Percentiles rank a stretch among this genome's conserved stretches.
Evolutionary conservation across 768 basidiomycete genomes (phyloP).

Genomic region (Lactarius vividus): DNA sequence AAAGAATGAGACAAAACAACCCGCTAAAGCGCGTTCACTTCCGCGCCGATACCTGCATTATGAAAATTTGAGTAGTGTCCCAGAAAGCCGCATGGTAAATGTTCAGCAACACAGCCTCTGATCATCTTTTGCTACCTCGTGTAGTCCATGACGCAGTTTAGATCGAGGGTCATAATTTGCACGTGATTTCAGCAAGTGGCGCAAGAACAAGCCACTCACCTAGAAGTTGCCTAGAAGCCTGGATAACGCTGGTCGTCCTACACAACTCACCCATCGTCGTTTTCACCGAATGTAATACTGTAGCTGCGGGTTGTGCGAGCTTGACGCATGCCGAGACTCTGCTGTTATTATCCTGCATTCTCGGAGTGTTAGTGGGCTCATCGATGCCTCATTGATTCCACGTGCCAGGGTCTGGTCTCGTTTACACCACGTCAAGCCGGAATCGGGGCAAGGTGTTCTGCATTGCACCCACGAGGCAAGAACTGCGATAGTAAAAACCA

Average conservation of each 20-base stretch:
- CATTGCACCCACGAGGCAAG: conserved; percentile 27
- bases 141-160: conserved; percentile 2
- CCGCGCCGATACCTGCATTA: background rate
- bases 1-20: background rate
- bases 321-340: background rate
- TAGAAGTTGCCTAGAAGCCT: background rate
- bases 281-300: background rate
- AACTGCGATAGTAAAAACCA: conserved; percentile 26
- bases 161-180: background rate
- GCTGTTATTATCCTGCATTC: conserved; percentile 2
- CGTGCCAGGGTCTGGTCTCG: background rate
- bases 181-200: conserved; percentile 13
- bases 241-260: background rate
- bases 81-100: conserved; percentile 26
- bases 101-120: conserved; percentile 23
- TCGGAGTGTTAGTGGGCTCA: conserved; percentile 8
- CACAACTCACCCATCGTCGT: background rate
- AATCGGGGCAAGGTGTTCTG: conserved; percentile 10
- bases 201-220: background rate
- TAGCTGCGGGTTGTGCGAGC: background rate
- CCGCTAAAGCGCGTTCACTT: background rate
- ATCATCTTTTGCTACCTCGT: conserved; percentile 10
- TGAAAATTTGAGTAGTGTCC: background rate
- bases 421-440: conserved; percentile 9
- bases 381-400: conserved; percentile 19